Evolutionary conservation across 495 filamentous ascomycete species (phyloP).

Genomic region (Aspergillus affinis): DNA sequence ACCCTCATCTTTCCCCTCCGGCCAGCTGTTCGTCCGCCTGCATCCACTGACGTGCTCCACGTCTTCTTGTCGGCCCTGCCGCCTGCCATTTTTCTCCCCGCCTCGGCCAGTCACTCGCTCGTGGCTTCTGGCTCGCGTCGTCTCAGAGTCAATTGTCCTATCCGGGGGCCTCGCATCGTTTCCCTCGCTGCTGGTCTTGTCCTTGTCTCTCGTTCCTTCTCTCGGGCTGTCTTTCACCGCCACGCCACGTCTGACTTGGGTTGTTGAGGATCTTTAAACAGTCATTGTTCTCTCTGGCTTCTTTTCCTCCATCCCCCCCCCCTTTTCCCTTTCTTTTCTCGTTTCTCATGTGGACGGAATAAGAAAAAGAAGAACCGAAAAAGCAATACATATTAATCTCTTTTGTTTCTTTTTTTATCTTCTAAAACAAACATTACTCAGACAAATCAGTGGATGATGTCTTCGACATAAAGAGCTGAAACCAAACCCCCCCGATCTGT

Average conservation of each 20-base stretch:
- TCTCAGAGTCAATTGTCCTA: slow-evolving; percentile 7
- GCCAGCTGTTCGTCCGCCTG: slow-evolving; percentile 21
- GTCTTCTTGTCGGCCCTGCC: slow-evolving; percentile 26
- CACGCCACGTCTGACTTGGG: slow-evolving; percentile 18
- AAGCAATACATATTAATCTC: slow-evolving; percentile 2
- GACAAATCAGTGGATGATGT: slow-evolving; percentile 8
- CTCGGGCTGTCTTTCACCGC: slow-evolving; percentile 21
- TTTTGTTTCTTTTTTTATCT: slow-evolving; percentile 9
- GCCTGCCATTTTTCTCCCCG: slow-evolving; percentile 12
- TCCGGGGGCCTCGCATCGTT: slow-evolving; percentile 1
- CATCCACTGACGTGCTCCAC: slow-evolving; percentile 26
- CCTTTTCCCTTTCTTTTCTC: not conserved
- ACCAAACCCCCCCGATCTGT: not conserved
- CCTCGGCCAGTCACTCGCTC: slow-evolving; percentile 11
- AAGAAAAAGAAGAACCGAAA: not conserved
- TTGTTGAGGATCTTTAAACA: slow-evolving; percentile 1
- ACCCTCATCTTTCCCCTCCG: slow-evolving; percentile 2
- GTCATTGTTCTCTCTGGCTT: slow-evolving; percentile 12
- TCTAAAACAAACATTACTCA: slow-evolving; percentile 6
- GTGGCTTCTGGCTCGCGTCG: slow-evolving; percentile 5
- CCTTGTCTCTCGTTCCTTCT: slow-evolving; percentile 2
- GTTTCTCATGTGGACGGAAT: not conserved
- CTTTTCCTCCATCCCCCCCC: not conserved
- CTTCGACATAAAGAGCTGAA: slow-evolving; percentile 2
- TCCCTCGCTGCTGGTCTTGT: slow-evolving; percentile 7